Evolutionary conservation across 139 green algal genomes (phyloP).

Genomic region (Chlorella sp.): DNA sequence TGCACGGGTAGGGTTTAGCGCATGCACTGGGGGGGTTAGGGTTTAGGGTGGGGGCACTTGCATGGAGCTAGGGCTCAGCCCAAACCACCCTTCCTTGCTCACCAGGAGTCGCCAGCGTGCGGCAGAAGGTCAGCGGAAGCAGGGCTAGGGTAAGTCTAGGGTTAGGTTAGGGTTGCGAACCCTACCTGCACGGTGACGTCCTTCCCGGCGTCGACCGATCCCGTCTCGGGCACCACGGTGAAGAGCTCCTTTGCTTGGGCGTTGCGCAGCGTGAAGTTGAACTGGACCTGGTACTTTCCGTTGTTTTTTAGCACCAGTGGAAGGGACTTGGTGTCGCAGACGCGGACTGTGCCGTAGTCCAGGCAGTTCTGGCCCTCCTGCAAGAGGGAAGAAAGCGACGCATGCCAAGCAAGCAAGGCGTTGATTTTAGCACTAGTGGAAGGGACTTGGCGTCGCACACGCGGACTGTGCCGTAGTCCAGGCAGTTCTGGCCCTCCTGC

Average conservation of each 20-base stretch:
- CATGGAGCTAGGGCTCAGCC: no score
- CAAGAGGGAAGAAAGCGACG: no score
- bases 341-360: slow-evolving; percentile 58
- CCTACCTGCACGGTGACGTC: slow-evolving; percentile 33
- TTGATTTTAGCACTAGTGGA: slow-evolving; percentile 40
- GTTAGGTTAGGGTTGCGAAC: no score
- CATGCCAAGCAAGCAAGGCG: no score
- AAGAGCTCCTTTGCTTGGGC: slow-evolving; percentile 37
- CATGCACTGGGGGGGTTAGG: not conserved
- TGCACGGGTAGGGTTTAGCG: no score
- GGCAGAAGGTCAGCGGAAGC: no score
- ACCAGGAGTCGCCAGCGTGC: not conserved
- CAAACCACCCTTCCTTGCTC: not conserved
- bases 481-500: slow-evolving; percentile 20
- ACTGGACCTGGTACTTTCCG: slow-evolving; percentile 67
- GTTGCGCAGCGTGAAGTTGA: slow-evolving; percentile 38
- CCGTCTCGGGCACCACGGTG: slow-evolving; percentile 41
- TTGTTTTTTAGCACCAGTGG: slow-evolving; percentile 57
- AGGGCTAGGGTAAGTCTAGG: no score
- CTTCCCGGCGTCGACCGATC: slow-evolving; percentile 48
- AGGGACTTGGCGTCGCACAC: slow-evolving; percentile 39
- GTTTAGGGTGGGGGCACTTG: no score
- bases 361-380: slow-evolving; percentile 29
- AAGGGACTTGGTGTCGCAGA: slow-evolving; percentile 36
- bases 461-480: slow-evolving; percentile 60